A percentile compares a stretch with the other conserved stretches of the same genome.
Evolutionary conservation across 164 flowering plant genomes (phyloP).

Genomic region (Vitis riparia): DNA sequence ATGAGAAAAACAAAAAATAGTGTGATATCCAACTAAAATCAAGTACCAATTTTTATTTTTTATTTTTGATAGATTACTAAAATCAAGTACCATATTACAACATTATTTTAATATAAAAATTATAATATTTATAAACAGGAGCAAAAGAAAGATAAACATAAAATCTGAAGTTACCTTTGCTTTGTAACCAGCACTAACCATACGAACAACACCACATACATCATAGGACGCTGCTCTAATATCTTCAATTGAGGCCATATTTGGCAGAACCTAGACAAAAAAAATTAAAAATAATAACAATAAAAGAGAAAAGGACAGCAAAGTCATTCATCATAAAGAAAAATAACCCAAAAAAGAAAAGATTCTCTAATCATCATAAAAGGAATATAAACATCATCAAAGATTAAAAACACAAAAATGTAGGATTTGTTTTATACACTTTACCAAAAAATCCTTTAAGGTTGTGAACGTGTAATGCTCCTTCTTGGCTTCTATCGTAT

Average conservation of each 20-base stretch:
- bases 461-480: slow-evolving; percentile 80
- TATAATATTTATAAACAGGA: background rate
- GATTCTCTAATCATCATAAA: background rate
- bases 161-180: slow-evolving; percentile 62
- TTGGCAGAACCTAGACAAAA: slow-evolving; percentile 75
- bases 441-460: slow-evolving; percentile 80
- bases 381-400: background rate
- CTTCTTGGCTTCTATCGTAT: slow-evolving; percentile 76
- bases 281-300: background rate
- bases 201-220: slow-evolving; percentile 77
- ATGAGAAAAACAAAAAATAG: background rate
- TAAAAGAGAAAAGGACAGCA: slow-evolving; percentile 1
- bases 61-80: background rate
- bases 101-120: background rate
- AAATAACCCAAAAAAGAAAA: no score
- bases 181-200: slow-evolving; percentile 48
- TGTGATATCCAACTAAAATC: background rate
- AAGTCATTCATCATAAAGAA: background rate
- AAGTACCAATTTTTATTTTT: background rate
- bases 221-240: slow-evolving; percentile 78
- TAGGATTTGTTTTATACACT: background rate
- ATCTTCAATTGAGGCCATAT: slow-evolving; percentile 87
- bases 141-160: background rate
- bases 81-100: background rate
- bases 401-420: background rate